Conservation (phyloP, 2,329 filamentous ascomycete species). For the Fonsecaea erecta region DNA sequence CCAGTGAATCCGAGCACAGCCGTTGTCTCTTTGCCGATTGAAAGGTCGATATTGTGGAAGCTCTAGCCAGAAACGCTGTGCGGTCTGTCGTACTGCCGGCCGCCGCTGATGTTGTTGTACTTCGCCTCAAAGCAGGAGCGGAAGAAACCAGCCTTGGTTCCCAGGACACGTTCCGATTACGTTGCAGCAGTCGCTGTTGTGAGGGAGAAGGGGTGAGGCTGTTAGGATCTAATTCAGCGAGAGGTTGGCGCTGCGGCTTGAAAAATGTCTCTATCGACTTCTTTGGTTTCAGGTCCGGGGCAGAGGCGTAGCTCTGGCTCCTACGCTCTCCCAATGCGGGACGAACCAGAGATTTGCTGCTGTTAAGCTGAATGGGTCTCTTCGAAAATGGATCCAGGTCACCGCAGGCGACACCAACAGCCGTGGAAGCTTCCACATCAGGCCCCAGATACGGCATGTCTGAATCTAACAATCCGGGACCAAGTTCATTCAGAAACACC, state of each 20-base stretch:
- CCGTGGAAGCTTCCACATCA: constrained; percentile 70
- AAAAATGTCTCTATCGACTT: constrained; percentile 69
- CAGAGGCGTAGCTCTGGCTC: constrained; percentile 49
- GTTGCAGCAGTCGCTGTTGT: constrained; percentile 63
- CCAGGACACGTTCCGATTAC: constrained; percentile 61
- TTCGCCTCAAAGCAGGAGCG: constrained; percentile 43
- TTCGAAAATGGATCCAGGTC: constrained; percentile 74
- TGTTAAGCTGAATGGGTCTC: constrained; percentile 40
- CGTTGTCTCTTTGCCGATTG: constrained; percentile 57
- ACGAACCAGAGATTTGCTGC: constrained; percentile 38
- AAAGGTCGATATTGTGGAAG: constrained; percentile 48
- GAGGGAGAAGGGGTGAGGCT: constrained; percentile 68
- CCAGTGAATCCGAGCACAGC: constrained; percentile 55
- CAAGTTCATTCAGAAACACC: constrained; percentile 74
- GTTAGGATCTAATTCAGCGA: constrained; percentile 71
- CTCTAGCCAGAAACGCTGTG: constrained; percentile 47
- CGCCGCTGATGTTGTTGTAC: constrained; percentile 45
- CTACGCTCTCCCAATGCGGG: constrained; percentile 44
- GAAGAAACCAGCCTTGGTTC: constrained; percentile 55
- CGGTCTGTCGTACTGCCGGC: constrained; percentile 50
- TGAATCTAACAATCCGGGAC: constrained; percentile 65
- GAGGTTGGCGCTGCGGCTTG: constrained; percentile 64
- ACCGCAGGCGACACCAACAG: constrained; percentile 75
- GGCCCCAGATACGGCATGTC: constrained; percentile 82
- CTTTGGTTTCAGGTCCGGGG: constrained; percentile 61